Evolutionary conservation across 768 basidiomycete species (phyloP), one percentile per base, ranked within the genome.

Genomic region (Glaciozyma martinii): DNA sequence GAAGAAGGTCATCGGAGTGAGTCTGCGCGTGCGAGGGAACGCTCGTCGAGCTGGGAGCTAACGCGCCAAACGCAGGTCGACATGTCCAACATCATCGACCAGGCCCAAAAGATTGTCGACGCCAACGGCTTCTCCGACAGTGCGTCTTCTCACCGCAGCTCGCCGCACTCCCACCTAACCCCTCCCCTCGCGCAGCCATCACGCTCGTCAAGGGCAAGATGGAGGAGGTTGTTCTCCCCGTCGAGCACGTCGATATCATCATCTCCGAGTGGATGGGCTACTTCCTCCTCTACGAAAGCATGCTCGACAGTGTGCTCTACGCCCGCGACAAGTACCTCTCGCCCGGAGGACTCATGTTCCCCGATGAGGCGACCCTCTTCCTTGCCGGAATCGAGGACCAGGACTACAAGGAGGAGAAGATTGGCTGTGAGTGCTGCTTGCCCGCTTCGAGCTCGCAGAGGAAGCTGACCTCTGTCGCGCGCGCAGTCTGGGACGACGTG

Each of bases 221-320:
- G 66, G 94, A 99, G 76, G 94, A 99, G 54, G 80, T 85, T 57
- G 84, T 85, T 65, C 82, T 98, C 50, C 94, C 94, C 19, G 84
- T 94, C 74, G 79, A 88, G 67, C 80, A 93, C 77, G 97, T 91
- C 76, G 95, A 99, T 77, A 97, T 99, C 79, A 95, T 99, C 79
- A 89, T 99, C 75, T 95, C 92, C 66, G 95, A 99, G 77, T 99
- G 94, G 95, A 99, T 99, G 95, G 95, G 95, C 50, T 99, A 99
- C 79, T 97, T 98, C 83, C 81, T 71, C 40, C 84, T 99, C 42
- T 98, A 98, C 80, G 95, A 98, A 77, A 93, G 91, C 74, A 98
- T 99, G 95, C 85, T 98, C 71, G 94, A 99, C 79, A 97, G 93
- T 30, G 95, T 99, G 61, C 84, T 99, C 50, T 82, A 93, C 55